These are phyloP conservation scores for Cordyceps cicadae DNA, from an alignment of 2,329 filamentous ascomycete species.

Conservation along the genomic window DNA sequence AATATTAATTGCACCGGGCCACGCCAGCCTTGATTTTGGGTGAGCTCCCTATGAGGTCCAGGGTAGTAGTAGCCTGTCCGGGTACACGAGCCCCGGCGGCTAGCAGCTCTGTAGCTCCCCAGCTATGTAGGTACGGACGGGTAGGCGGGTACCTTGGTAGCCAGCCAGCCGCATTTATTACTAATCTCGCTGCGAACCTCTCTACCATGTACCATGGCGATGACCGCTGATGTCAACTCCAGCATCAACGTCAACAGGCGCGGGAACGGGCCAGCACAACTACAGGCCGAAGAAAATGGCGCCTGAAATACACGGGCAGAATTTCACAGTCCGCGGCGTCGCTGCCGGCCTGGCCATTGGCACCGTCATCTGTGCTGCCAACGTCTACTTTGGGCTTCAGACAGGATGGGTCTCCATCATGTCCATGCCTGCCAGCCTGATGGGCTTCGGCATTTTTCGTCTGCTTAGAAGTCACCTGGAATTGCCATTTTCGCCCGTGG, in stretches of 20 bases:
- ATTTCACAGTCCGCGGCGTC: conserved; percentile 80
- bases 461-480: conserved; percentile 62
- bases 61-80: neutral
- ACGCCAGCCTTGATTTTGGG: too few relatives aligned
- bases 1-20: too few relatives aligned
- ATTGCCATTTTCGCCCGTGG: conserved; percentile 83
- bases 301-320: conserved; percentile 37
- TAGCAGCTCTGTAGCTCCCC: neutral
- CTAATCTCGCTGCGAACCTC: neutral
- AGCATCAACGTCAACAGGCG: neutral
- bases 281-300: conserved; percentile 15
- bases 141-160: too few relatives aligned
- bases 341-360: conserved; percentile 75
- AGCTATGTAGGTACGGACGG: too few relatives aligned
- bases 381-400: conserved; percentile 98
- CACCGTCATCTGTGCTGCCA: conserved; percentile 87
- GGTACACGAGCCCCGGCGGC: neutral
- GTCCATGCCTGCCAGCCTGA: conserved; percentile 91
- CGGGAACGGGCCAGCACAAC: neutral
- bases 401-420: conserved; percentile 69
- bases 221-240: neutral
- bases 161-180: neutral
- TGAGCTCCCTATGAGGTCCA: too few relatives aligned
- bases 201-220: neutral
- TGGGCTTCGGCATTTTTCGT: conserved; percentile 92